phyloP scores from a whole-genome alignment of 2,329 filamentous ascomycete genomes.

The Neonectria magnoliae region DNA sequence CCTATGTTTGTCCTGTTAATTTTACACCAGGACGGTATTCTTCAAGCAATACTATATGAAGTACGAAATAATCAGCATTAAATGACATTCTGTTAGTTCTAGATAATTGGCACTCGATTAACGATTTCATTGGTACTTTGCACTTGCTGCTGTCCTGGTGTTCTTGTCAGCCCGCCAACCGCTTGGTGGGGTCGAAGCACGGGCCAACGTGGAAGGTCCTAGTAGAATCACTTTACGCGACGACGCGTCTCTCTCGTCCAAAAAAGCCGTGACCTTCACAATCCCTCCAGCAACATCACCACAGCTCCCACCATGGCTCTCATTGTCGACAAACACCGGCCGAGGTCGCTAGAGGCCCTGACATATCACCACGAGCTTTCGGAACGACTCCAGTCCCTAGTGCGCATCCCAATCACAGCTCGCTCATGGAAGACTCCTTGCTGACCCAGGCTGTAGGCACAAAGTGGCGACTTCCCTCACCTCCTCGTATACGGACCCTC shows the following conservation, averaged over 20 bases:
- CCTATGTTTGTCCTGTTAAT: neutral
- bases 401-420: constrained; percentile 59
- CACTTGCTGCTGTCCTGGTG: neutral
- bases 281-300: constrained; percentile 24
- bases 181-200: constrained; percentile 26
- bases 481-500: constrained; percentile 97
- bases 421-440: constrained; percentile 10
- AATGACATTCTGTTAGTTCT: too few relatives aligned
- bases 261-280: constrained; percentile 37
- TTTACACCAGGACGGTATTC: neutral
- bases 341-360: constrained; percentile 78
- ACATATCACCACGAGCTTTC: constrained; percentile 93
- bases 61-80: neutral
- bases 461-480: constrained; percentile 97
- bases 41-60: neutral
- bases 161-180: neutral
- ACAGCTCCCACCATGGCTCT: constrained; percentile 65
- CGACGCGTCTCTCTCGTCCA: constrained; percentile 46
- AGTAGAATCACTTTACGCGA: constrained; percentile 51
- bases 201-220: constrained; percentile 29
- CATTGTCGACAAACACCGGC: constrained; percentile 77
- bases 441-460: constrained; percentile 70
- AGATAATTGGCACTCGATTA: neutral
- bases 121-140: neutral
- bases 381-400: constrained; percentile 84